These are phyloP conservation scores for Colletotrichum liriopes DNA, from an alignment of 2,329 filamentous ascomycete genomes.

Conservation along the genomic window DNA sequence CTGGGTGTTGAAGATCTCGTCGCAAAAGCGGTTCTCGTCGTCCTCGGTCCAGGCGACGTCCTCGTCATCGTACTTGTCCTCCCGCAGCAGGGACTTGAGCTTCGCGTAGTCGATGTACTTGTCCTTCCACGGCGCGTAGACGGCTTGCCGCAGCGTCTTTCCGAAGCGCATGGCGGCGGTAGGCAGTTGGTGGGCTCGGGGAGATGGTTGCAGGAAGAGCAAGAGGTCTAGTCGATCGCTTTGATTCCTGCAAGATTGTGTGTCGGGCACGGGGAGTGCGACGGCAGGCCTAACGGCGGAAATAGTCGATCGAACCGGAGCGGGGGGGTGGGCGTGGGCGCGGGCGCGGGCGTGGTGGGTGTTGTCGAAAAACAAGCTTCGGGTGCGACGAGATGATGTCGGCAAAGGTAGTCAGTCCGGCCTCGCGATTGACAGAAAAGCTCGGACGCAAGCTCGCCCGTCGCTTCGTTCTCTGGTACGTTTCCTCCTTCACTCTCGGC, in stretches of 20 bases:
- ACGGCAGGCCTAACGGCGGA: neutral
- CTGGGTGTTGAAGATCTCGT: constrained; percentile 94
- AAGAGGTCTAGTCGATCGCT: constrained; percentile 4
- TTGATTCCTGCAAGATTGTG: neutral
- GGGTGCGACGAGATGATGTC: constrained; percentile 23
- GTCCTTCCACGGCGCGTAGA: constrained; percentile 91
- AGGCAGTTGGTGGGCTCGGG: neutral
- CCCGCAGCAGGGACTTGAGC: constrained; percentile 90
- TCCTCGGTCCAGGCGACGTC: constrained; percentile 88
- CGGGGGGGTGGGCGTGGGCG: neutral
- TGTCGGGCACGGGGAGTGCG: neutral
- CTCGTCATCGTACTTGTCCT: constrained; percentile 76
- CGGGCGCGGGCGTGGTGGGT: neutral
- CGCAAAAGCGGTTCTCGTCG: constrained; percentile 93
- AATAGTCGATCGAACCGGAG: constrained; percentile 21
- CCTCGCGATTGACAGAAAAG: constrained; percentile 4
- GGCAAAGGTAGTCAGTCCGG: constrained; percentile 6
- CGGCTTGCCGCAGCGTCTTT: constrained; percentile 83
- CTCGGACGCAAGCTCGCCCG: neutral
- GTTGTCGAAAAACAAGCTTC: constrained; percentile 37
- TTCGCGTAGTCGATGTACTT: constrained; percentile 97
- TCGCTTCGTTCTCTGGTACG: neutral
- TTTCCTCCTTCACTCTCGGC: no score
- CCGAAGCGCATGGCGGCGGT: constrained; percentile 86
- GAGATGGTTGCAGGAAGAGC: neutral